phyloP scores from a whole-genome alignment of 129 eudicot genomes.

The Kitagawia praeruptora region DNA sequence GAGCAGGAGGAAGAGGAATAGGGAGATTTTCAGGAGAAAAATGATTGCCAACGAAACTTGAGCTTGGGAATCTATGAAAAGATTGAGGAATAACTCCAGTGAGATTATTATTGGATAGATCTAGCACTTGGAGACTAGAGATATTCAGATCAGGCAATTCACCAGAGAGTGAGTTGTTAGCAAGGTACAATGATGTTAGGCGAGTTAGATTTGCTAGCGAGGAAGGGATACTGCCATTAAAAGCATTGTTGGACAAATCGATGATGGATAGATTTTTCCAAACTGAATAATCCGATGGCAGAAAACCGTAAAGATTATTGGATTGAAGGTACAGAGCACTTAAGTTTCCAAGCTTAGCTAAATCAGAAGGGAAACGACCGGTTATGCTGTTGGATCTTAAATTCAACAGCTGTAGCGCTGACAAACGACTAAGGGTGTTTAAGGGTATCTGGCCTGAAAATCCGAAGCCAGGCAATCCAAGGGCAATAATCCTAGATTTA shows the following conservation, averaged over 20 bases:
- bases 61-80: conserved; percentile 58
- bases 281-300: conserved; percentile 55
- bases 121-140: conserved; percentile 49
- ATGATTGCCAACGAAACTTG: conserved; percentile 56
- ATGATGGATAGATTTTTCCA: conserved; percentile 62
- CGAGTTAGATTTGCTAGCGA: conserved; percentile 64
- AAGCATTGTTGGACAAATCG: conserved; percentile 59
- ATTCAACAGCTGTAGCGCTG: conserved; percentile 68
- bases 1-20: conserved; percentile 31
- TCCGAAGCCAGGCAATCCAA: conserved; percentile 67
- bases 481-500: conserved; percentile 55
- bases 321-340: conserved; percentile 62
- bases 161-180: conserved; percentile 78
- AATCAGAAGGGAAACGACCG: conserved; percentile 78
- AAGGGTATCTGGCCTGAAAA: conserved; percentile 56
- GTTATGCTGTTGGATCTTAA: conserved; percentile 56
- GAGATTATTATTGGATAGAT: conserved; percentile 70
- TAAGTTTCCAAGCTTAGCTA: conserved; percentile 48
- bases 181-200: conserved; percentile 58
- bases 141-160: conserved; percentile 57
- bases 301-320: conserved; percentile 54
- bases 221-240: conserved; percentile 59
- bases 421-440: conserved; percentile 56
- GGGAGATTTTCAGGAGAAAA: conserved; percentile 26
- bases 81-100: conserved; percentile 60